These are phyloP conservation scores for Candida sp. DNA, from an alignment of 1,139 yeast genomes.

Conservation along the genomic window DNA sequence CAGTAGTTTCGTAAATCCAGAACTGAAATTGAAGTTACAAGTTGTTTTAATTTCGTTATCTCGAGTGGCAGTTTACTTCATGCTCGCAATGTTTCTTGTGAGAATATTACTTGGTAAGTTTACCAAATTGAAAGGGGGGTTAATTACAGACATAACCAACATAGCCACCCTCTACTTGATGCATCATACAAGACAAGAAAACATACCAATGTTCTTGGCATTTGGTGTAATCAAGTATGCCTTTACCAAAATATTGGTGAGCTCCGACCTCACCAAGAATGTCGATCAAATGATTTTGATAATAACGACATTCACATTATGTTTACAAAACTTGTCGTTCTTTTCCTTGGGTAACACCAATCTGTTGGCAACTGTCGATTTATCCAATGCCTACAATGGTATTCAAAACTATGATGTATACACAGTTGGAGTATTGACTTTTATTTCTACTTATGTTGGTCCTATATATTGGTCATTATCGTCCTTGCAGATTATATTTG, in stretches of 20 bases:
- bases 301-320: constrained; percentile 19
- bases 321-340: constrained; percentile 71
- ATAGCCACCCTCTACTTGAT: constrained; percentile 54
- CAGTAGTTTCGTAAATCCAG: constrained; percentile 10
- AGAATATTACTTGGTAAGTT: constrained; percentile 26
- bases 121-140: constrained; percentile 18
- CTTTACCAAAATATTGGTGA: constrained; percentile 12
- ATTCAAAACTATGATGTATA: constrained; percentile 62
- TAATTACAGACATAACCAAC: constrained; percentile 42
- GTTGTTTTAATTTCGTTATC: constrained; percentile 25
- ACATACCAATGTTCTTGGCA: constrained; percentile 66
- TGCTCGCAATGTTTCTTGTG: constrained; percentile 13
- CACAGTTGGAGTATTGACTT: constrained; percentile 77
- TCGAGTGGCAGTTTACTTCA: constrained; percentile 20
- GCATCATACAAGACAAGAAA: constrained; percentile 65
- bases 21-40: constrained; percentile 22
- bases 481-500: constrained; percentile 43
- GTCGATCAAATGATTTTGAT: constrained; percentile 21
- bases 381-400: constrained; percentile 92
- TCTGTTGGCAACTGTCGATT: constrained; percentile 85
- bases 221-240: constrained; percentile 38
- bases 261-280: constrained; percentile 3
- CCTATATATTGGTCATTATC: constrained; percentile 82
- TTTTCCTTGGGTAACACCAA: constrained; percentile 91
- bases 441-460: constrained; percentile 78